Conservation (phyloP, 1,139 yeast species). For the Pichia sp. region DNA sequence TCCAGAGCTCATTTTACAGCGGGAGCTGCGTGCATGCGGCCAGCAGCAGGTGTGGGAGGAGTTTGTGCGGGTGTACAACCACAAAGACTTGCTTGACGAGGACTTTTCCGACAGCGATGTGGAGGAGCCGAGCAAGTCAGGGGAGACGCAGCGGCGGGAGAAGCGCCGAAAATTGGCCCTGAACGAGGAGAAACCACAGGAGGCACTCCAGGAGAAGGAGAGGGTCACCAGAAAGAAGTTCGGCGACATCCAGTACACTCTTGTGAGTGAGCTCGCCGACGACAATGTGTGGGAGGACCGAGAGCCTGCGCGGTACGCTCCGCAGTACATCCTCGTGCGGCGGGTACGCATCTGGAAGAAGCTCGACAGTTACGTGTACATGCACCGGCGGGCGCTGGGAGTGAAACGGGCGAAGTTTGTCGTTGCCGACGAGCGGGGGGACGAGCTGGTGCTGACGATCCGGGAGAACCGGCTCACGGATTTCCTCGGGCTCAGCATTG, state of each 20-base stretch:
- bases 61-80: constrained; percentile 1
- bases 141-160: neutral
- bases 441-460: neutral
- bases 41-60: constrained; percentile 2
- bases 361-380: neutral
- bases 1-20: neutral
- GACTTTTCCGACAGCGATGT: constrained; percentile 4
- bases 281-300: neutral
- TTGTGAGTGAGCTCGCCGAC: constrained; percentile 1
- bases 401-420: neutral
- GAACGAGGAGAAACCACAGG: neutral
- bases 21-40: neutral
- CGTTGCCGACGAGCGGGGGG: neutral
- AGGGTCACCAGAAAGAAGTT: neutral
- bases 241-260: constrained; percentile 2
- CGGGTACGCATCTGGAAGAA: neutral
- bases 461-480: neutral
- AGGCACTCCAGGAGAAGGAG: neutral
- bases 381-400: neutral
- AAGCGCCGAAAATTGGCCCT: neutral
- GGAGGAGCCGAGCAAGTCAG: neutral
- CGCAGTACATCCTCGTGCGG: neutral
- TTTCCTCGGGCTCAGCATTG: neutral
- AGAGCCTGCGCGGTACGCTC: neutral
- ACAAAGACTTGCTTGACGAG: constrained; percentile 1